Evolutionary conservation across 2,329 filamentous ascomycete species (phyloP), one percentile per base, ranked within the genome.

Genomic region (Botrytis sinoallii): DNA sequence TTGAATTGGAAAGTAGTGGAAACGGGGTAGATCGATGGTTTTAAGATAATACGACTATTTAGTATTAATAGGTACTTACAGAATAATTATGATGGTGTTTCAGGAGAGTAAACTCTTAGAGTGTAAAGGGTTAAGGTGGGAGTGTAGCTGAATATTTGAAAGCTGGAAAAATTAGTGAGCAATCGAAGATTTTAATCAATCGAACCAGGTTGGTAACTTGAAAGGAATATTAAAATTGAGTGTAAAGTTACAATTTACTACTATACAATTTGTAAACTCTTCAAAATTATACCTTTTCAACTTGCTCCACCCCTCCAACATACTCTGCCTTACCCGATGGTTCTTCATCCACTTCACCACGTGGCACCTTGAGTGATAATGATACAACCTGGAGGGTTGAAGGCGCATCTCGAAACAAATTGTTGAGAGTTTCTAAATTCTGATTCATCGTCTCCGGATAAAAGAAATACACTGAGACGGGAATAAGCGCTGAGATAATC

Each of bases 51-150:
- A 48, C 4, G 20, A 4, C 20, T 48, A 7, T 48, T 48, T 0
- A 10, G 10, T 10, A 22, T 3, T 2, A 22, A 48, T 0, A n/a
- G n/a, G n/a, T n/a, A 48, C 0, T 22, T 22, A 48, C 20, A 10
- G 20, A 46, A 0, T 9, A 48, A 22, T 48, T 8, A 48, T 10
- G 44, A 46, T 46, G 8, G 3, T 48, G 3, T 22, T 10, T 22
- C 1, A 0, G 44, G 20, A 46, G 20, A 2, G 20, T 22, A 46
- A 46, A 22, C 0, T 48, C 44, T 48, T 48, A 3, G 44, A 4
- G 8, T 48, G 8, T 25, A 7, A 48, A 48, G 2, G 20, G 8
- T 48, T 0, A 48, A 48, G 4, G 20, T 22, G 8, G 20, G 8
- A 22, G 44, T 8, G 20, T 4, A 22, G 44, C 44, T 22, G 22